Evolutionary conservation across 106 monocot genomes (phyloP).

Genomic region (Cymbidium sinense): DNA sequence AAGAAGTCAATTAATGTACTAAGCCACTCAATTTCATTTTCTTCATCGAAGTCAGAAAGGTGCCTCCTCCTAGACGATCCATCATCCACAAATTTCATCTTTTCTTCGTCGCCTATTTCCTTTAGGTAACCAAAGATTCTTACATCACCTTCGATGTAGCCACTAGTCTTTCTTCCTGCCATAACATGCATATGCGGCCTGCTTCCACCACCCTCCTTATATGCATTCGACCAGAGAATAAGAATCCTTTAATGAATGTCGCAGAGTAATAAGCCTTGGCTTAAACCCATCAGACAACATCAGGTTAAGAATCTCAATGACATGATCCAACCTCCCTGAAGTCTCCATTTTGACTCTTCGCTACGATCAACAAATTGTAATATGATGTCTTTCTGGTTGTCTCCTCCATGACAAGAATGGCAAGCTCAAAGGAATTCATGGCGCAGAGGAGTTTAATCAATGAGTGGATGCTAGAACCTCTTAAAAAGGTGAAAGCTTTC

Average conservation of each 20-base stretch:
- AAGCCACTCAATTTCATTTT: too few species aligned
- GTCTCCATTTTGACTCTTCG: conserved; percentile 44
- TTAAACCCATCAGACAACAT: conserved; percentile 59
- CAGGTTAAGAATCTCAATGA: conserved; percentile 37
- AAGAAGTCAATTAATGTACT: too few species aligned
- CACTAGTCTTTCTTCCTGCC: too few species aligned
- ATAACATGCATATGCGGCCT: too few species aligned
- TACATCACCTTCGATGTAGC: too few species aligned
- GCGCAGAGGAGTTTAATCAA: conserved; percentile 51
- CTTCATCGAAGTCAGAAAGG: too few species aligned
- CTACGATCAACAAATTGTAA: conserved; percentile 60
- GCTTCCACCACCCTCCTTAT: too few species aligned
- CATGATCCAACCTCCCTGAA: conserved; percentile 52
- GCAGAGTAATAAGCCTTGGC: conserved; percentile 61
- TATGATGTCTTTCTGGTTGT: conserved; percentile 33
- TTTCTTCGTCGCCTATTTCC: too few species aligned
- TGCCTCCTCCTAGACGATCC: too few species aligned
- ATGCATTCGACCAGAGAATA: conserved; percentile 47
- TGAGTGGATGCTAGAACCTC: conserved; percentile 52
- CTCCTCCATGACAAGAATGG: conserved; percentile 46
- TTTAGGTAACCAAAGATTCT: too few species aligned
- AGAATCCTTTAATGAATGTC: conserved; percentile 69
- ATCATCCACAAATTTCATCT: too few species aligned
- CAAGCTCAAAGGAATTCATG: conserved; percentile 41
- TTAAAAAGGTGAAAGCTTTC: conserved; percentile 42